Percentiles rank a stretch among this genome's conserved stretches.
These are phyloP conservation scores for Wickerhamiella shivajii DNA, from an alignment of 805 yeast genomes.

Conservation along the genomic window DNA sequence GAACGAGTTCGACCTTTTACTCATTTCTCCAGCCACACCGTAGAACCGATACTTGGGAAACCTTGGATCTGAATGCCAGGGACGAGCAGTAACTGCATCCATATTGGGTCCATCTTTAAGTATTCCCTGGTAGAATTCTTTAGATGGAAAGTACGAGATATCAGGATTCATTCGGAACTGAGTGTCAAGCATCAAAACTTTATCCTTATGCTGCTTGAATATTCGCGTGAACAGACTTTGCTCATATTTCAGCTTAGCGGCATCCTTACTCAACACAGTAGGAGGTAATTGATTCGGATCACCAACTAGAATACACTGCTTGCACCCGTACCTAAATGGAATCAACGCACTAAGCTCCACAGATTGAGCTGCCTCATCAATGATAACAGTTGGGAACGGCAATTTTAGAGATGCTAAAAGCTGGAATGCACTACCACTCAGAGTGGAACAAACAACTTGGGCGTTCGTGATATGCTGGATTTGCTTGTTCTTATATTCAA, in stretches of 20 bases:
- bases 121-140: constrained; percentile 59
- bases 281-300: constrained; percentile 98
- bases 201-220: constrained; percentile 47
- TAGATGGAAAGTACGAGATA: constrained; percentile 75
- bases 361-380: constrained; percentile 97
- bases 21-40: constrained; percentile 27
- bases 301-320: constrained; percentile 89
- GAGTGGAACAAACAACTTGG: constrained; percentile 77
- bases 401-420: constrained; percentile 59
- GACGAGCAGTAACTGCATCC: constrained; percentile 40
- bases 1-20: constrained; percentile 31
- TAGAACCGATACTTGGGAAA: constrained; percentile 71
- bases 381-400: constrained; percentile 75
- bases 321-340: constrained; percentile 84
- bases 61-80: constrained; percentile 52
- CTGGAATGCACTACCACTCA: constrained; percentile 91
- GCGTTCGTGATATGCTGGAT: constrained; percentile 57
- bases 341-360: constrained; percentile 83
- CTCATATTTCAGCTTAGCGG: constrained; percentile 66
- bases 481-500: constrained; percentile 62
- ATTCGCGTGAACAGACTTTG: constrained; percentile 89
- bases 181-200: constrained; percentile 65
- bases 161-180: constrained; percentile 98
- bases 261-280: constrained; percentile 80
- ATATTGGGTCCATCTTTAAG: constrained; percentile 71